A percentile compares a stretch with the other conserved stretches of the same genome.
Evolutionary conservation across 176 grass and related monocot genomes (phyloP).

Genomic region (Leersia perrieri): DNA sequence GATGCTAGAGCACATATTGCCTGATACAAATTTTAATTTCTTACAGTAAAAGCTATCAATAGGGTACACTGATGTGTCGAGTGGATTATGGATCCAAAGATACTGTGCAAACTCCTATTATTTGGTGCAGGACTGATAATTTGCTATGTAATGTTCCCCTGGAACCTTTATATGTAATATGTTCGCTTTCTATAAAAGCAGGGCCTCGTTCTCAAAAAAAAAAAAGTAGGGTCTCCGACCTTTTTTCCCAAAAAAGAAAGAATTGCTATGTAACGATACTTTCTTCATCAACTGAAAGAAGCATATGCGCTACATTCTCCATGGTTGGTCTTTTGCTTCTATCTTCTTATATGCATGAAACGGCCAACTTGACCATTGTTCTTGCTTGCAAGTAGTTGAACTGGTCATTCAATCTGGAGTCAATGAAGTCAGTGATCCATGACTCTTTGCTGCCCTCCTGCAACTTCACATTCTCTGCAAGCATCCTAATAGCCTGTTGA

Average conservation of each 20-base stretch:
- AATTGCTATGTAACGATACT: neutral
- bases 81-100: neutral
- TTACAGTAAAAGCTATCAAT: neutral
- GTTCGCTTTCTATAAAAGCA: too few relatives aligned
- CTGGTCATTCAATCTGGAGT: conserved; percentile 35
- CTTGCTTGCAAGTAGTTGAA: conserved; percentile 41
- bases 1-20: neutral
- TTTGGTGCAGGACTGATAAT: neutral
- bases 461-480: conserved; percentile 28
- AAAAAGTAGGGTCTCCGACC: too few relatives aligned
- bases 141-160: conserved; percentile 4
- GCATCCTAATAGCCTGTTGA: neutral
- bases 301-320: conserved; percentile 33
- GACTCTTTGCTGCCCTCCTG: neutral
- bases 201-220: too few relatives aligned
- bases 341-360: conserved; percentile 44
- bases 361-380: conserved; percentile 32
- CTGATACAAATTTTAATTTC: neutral
- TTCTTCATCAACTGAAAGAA: conserved; percentile 46
- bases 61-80: neutral
- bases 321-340: conserved; percentile 47
- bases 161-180: too few relatives aligned
- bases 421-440: conserved; percentile 42
- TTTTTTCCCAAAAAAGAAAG: too few relatives aligned
- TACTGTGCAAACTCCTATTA: neutral